Percentiles rank a stretch among this genome's conserved stretches.
Evolutionary conservation across 257 asterid species (phyloP).

Genomic region (Gardenia jasminoides): DNA sequence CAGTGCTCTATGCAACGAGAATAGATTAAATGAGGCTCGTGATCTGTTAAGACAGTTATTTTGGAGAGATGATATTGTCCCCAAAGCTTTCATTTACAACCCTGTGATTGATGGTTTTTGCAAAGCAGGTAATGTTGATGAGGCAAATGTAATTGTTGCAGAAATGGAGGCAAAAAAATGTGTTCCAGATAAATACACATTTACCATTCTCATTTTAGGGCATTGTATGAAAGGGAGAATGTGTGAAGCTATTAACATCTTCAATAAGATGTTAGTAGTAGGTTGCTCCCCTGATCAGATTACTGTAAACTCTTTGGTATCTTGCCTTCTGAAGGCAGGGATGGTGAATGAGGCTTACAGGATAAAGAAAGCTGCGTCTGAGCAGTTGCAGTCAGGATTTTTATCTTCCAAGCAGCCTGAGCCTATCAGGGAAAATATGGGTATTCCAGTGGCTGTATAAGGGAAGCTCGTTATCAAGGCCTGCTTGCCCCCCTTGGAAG

Average conservation of each 20-base stretch:
- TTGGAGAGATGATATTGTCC: constrained; percentile 57
- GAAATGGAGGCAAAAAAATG: constrained; percentile 87
- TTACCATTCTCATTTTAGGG: constrained; percentile 85
- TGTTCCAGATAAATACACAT: constrained; percentile 76
- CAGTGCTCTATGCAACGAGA: constrained; percentile 65
- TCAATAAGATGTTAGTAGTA: constrained; percentile 61
- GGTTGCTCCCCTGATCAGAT: constrained; percentile 74
- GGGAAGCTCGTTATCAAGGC: constrained; percentile 14
- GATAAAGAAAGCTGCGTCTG: constrained; percentile 47
- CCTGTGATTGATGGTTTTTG: constrained; percentile 90
- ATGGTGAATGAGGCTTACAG: constrained; percentile 72
- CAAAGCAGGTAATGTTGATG: constrained; percentile 80
- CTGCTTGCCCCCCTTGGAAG: constrained; percentile 8
- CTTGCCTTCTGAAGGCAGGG: constrained; percentile 86
- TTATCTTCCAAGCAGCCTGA: constrained; percentile 39
- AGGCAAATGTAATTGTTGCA: constrained; percentile 64
- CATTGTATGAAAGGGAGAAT: constrained; percentile 98
- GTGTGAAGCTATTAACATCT: constrained; percentile 65
- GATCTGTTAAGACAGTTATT: constrained; percentile 52
- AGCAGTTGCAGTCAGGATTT: constrained; percentile 23
- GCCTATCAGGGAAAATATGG: constrained; percentile 34
- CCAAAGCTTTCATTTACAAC: constrained; percentile 72
- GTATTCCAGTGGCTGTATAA: constrained; percentile 61
- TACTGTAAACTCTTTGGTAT: constrained; percentile 45
- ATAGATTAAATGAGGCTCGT: constrained; percentile 76